Evolutionary conservation across 129 eudicot species (phyloP), one percentile per base, ranked within the genome.

Genomic region (Solidago caesia): DNA sequence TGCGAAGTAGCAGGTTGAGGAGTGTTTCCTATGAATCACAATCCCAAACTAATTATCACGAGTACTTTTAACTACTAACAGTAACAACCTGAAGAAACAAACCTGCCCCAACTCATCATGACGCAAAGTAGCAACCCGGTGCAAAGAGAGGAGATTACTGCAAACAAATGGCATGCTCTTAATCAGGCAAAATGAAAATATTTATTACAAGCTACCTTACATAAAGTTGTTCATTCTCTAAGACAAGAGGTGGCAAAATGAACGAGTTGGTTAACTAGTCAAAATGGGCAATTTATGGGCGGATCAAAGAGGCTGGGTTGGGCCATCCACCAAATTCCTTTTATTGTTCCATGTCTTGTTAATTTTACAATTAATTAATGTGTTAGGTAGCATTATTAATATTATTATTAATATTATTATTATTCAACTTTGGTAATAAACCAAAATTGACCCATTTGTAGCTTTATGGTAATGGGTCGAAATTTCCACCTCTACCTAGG

Each of bases 21-120:
- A 95, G 96, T 21, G 99, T 95, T 84, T 95, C 99, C 96, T 94
- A 85, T 82, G 70, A 55, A 60, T 69, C 3, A 71, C 47, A 71
- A 52, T 26, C 52, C 59, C 58, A 76, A 69, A 68, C 7, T 53
- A 13, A 67, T 29, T 15, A 56, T 10, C 4, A 68, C 5, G 46
- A 7, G 14, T 25, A 69, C 7, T 70, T 16, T 26, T 9, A 33
- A 47, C 55, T 56, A 39, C 42, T 41, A 29, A 12, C 44, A 68
- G 27, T 29, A 4, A 33, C n/a, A 77, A 56, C 15, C 8, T 7
- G 21, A 26, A 78, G 46, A 75, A 67, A 78, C 91, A 66, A 77
- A 92, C 98, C 98, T 93, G 99, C 60, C 99, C 99, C 85, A 95
- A 77, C 78, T 95, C 99, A 79, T 95, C 99, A 84, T 83, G 97